These are phyloP conservation scores for Stemphylium lycopersici DNA, from an alignment of 2,329 filamentous ascomycete genomes.

Conservation along the genomic window DNA sequence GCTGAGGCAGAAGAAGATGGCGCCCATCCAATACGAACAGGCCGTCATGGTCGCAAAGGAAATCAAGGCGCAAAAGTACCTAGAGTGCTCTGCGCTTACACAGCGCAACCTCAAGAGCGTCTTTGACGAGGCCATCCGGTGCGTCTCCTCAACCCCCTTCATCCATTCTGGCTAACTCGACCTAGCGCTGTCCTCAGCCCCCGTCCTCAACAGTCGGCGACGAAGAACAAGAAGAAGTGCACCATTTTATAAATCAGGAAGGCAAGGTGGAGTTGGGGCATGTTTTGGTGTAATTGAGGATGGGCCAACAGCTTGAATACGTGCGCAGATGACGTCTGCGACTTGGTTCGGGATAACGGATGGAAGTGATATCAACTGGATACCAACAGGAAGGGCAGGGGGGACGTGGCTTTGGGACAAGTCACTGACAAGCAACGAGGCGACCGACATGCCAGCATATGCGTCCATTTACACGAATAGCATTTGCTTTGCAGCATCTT, in stretches of 20 bases:
- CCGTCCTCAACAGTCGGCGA: constrained; percentile 37
- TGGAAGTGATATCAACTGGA: constrained; percentile 6
- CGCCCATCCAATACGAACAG: constrained; percentile 94
- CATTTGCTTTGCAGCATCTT: constrained; percentile 28
- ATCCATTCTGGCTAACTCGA: constrained; percentile 22
- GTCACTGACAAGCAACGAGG: constrained; percentile 5
- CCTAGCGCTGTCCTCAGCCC: constrained; percentile 50
- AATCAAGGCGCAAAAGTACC: constrained; percentile 94
- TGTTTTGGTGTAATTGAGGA: constrained; percentile 31
- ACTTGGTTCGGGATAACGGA: constrained; percentile 8
- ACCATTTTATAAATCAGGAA: constrained; percentile 31
- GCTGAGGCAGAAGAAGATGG: constrained; percentile 90
- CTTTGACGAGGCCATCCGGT: constrained; percentile 98
- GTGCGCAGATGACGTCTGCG: constrained; percentile 17
- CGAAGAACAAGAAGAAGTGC: constrained; percentile 39
- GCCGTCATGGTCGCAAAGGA: constrained; percentile 88
- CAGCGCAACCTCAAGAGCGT: constrained; percentile 98
- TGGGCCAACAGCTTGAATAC: constrained; percentile 32
- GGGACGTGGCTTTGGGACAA: constrained; percentile 2
- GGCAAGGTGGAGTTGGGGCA: background rate
- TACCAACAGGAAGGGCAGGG: constrained; percentile 2
- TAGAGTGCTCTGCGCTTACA: constrained; percentile 96
- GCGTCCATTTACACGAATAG: constrained; percentile 21
- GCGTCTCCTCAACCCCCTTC: constrained; percentile 44
- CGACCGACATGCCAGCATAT: constrained; percentile 19